Evolutionary conservation across 2,329 filamentous ascomycete genomes (phyloP).

Genomic region (Alternaria sp.): DNA sequence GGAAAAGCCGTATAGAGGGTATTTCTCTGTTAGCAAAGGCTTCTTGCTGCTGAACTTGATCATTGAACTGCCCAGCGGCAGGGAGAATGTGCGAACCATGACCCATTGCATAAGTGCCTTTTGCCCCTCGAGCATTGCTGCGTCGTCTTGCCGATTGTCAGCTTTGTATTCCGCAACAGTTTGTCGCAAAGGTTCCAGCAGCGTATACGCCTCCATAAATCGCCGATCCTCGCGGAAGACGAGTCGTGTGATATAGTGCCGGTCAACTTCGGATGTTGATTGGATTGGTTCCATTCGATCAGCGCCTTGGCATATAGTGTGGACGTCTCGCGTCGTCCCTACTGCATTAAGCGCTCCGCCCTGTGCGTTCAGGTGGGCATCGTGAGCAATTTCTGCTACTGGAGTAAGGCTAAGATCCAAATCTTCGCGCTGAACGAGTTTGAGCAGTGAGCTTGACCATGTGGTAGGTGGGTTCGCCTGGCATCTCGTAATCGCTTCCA

Average conservation of each 20-base stretch:
- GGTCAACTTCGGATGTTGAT: conserved; percentile 82
- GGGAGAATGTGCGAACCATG: conserved; percentile 85
- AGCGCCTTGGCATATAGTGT: conserved; percentile 74
- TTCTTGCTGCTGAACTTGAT: conserved; percentile 87
- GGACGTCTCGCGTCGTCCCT: conserved; percentile 69
- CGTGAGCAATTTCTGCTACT: conserved; percentile 32
- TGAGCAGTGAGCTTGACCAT: conserved; percentile 76
- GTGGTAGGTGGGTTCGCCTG: conserved; percentile 80
- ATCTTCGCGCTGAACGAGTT: conserved; percentile 82
- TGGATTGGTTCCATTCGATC: conserved; percentile 73
- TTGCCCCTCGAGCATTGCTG: conserved; percentile 88
- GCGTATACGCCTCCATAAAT: conserved; percentile 81
- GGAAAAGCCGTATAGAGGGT: conserved; percentile 88
- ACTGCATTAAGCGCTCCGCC: conserved; percentile 25
- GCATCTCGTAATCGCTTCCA: conserved; percentile 84
- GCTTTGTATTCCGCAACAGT: conserved; percentile 79
- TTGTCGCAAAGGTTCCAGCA: conserved; percentile 85
- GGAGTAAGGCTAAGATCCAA: conserved; percentile 60
- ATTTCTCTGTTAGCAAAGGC: conserved; percentile 90
- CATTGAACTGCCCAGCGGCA: conserved; percentile 86
- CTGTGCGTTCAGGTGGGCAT: conserved; percentile 34
- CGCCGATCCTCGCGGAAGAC: conserved; percentile 93
- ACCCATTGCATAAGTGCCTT: conserved; percentile 88
- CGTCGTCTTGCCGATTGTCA: conserved; percentile 81
- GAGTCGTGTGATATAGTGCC: conserved; percentile 79